Percentiles rank a stretch among this genome's conserved stretches.
Conservation (phyloP, 495 filamentous ascomycete genomes). For the Penicillium lagena region DNA sequence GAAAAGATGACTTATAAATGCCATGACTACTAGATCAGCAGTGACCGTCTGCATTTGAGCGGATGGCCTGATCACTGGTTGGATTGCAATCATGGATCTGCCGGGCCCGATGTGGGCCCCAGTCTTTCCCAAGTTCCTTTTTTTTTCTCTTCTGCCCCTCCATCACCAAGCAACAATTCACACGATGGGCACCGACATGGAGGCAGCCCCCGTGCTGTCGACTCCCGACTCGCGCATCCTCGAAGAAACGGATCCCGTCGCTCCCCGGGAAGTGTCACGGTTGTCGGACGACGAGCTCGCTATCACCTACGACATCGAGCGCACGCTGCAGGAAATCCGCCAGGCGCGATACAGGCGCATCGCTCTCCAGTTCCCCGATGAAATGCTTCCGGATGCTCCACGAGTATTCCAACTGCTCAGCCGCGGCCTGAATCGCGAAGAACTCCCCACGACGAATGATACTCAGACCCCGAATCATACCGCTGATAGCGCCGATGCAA, state of each 20-base stretch:
- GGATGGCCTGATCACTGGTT: too few species aligned
- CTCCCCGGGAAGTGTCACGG: conserved; percentile 18
- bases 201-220: conserved; percentile 69
- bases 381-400: conserved; percentile 80
- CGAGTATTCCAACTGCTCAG: conserved; percentile 66
- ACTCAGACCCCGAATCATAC: conserved; percentile 5
- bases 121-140: conserved; percentile 4
- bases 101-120: too few species aligned
- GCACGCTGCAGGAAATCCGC: conserved; percentile 70
- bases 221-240: conserved; percentile 81
- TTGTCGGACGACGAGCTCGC: conserved; percentile 65
- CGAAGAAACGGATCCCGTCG: conserved; percentile 39
- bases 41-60: too few species aligned
- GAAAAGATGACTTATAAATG: conserved; percentile 4
- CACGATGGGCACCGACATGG: conserved; percentile 30
- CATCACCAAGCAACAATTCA: conserved; percentile 5
- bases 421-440: conserved; percentile 45
- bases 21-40: too few species aligned
- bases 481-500: conserved; percentile 9
- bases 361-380: conserved; percentile 91
- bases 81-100: too few species aligned
- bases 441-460: conserved; percentile 10
- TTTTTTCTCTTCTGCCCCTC: conserved; percentile 6
- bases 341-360: conserved; percentile 66
- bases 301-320: conserved; percentile 78